phyloP scores from a whole-genome alignment of 495 filamentous ascomycete species.

The Aspergillus biplanus region DNA sequence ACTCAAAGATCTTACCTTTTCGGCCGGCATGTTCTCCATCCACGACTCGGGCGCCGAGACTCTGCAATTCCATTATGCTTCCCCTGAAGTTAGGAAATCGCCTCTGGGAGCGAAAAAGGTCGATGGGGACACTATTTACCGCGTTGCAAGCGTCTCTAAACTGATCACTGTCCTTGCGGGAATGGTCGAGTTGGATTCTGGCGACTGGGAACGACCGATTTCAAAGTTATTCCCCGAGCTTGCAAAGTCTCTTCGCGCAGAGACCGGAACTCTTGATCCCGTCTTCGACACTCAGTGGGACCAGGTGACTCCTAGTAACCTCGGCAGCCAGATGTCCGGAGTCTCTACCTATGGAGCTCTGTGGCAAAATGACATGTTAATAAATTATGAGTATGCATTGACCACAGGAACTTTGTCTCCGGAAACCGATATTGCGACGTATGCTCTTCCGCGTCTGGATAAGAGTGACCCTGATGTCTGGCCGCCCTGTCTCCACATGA shows the following conservation, averaged over 20 bases:
- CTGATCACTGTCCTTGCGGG: slow-evolving; percentile 50
- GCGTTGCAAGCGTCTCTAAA: slow-evolving; percentile 57
- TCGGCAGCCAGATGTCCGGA: slow-evolving; percentile 47
- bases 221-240: slow-evolving; percentile 51
- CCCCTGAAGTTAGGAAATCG: slow-evolving; percentile 19
- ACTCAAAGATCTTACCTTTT: slow-evolving; percentile 49
- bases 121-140: slow-evolving; percentile 52
- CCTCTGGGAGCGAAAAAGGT: slow-evolving; percentile 43
- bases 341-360: slow-evolving; percentile 43
- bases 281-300: slow-evolving; percentile 43
- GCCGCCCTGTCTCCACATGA: slow-evolving; percentile 24
- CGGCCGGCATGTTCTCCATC: slow-evolving; percentile 40
- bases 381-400: neutral
- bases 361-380: slow-evolving; percentile 21
- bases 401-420: neutral
- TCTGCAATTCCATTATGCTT: slow-evolving; percentile 40
- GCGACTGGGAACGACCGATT: slow-evolving; percentile 49
- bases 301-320: slow-evolving; percentile 44
- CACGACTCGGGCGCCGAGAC: slow-evolving; percentile 36
- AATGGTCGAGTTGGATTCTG: slow-evolving; percentile 37
- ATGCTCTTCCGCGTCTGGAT: slow-evolving; percentile 40
- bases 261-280: slow-evolving; percentile 14
- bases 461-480: slow-evolving; percentile 25
- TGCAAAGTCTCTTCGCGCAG: slow-evolving; percentile 27
- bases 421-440: slow-evolving; percentile 23